Evolutionary conservation across 2,329 filamentous ascomycete species (phyloP), one percentile per base, ranked within the genome.

Genomic region (Curvularia sp.): DNA sequence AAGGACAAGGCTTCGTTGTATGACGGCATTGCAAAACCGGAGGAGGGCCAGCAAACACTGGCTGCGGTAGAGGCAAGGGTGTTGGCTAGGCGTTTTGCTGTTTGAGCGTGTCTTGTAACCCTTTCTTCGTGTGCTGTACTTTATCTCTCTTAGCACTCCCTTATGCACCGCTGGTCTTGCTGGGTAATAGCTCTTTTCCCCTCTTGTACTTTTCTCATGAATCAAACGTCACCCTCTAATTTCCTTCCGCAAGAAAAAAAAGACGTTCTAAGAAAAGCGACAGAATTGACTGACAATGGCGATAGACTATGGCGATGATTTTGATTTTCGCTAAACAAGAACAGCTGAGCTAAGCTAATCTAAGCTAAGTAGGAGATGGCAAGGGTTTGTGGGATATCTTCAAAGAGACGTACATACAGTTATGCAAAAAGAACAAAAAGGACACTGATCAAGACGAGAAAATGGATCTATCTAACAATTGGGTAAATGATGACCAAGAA

Each of bases 31-130:
- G 39, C 19, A 6, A 34, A 56, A 25, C 46, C 53, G 9, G 47
- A 53, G 59, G 52, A 59, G 42, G 52, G 43, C 19, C 34, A 52
- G 25, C 42, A 21, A 10, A 34, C 43, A 18, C 27, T 42, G 12
- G 57, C 43, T n/a, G 54, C 42, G 15, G 32, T 6, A 12, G 27
- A 48, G 32, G 56, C 53, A 13, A 55, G 38, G 51, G 34, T n/a
- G 12, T 5, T 53, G 42, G 59, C 49, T 23, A 30, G 47, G 55
- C 41, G 41, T 18, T 68, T 66, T 48, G 49, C 55, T 48, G 59
- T 60, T 34, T 66, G 52, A 65, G 52, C 7, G 10, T 5, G 18
- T 19, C 30, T 23, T 47, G 38, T 13, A 12, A 6, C 21, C 12
- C 32, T 15, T 12, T 23, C 32, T 27, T 10, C 28, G 3, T 45